Evolutionary conservation across 2,329 filamentous ascomycete genomes (phyloP).

Genomic region (Cryoendolithus antarcticus): DNA sequence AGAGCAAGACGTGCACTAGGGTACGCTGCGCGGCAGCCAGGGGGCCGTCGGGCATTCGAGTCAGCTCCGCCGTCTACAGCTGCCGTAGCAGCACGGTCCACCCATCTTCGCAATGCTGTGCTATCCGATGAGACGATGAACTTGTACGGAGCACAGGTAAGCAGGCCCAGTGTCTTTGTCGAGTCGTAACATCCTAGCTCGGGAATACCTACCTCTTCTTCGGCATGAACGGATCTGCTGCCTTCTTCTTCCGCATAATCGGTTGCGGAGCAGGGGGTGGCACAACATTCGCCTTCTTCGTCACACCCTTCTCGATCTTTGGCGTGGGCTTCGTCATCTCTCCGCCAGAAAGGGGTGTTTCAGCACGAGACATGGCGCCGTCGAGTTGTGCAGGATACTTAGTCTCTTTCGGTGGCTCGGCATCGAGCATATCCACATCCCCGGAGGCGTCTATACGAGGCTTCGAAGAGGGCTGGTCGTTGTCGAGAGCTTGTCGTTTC

Average conservation of each 20-base stretch:
- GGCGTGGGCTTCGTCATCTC: constrained; percentile 7
- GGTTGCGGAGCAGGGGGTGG: constrained; percentile 7
- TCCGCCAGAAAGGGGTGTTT: constrained; percentile 11
- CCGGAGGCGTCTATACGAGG: constrained; percentile 5
- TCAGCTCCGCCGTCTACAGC: no score
- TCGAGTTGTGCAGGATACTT: constrained; percentile 5
- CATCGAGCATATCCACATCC: constrained; percentile 23
- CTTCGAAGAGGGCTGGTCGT: constrained; percentile 4
- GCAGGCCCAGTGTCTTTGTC: neutral
- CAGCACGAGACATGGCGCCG: constrained; percentile 11
- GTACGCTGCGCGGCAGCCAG: no score
- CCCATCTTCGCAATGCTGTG: no score
- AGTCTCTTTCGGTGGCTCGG: constrained; percentile 1
- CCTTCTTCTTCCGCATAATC: constrained; percentile 15
- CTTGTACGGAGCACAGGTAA: no score
- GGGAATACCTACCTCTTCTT: constrained; percentile 9
- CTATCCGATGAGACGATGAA: no score
- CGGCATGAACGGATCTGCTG: constrained; percentile 16
- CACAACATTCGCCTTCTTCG: constrained; percentile 5
- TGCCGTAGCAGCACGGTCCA: no score
- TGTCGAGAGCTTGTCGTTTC: constrained; percentile 6
- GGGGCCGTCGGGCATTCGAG: no score
- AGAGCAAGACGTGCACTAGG: no score
- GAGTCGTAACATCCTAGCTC: neutral
- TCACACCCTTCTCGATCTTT: constrained; percentile 4